Percentiles rank a stretch among this genome's conserved stretches.
Evolutionary conservation across 164 flowering plant genomes (phyloP).

Genomic region (Echeveria elegans): DNA sequence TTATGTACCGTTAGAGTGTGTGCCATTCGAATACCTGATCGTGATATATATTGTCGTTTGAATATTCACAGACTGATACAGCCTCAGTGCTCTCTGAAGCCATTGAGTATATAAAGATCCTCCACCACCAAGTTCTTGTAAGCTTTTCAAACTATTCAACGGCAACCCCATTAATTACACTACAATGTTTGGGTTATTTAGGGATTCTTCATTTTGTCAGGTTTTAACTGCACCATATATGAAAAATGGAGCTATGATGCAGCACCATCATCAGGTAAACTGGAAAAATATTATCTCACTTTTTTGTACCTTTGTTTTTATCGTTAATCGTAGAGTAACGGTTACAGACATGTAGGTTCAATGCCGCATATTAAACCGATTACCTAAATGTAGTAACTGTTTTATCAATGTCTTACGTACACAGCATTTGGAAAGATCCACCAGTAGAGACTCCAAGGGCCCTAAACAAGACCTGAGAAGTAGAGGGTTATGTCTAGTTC

Average conservation of each 20-base stretch:
- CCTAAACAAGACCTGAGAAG: constrained; percentile 54
- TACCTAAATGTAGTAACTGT: neutral
- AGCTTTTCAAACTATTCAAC: constrained; percentile 15
- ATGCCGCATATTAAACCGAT: too few species aligned
- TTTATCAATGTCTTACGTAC: neutral
- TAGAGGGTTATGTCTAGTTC: constrained; percentile 67
- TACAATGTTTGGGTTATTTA: neutral
- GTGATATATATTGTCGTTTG: neutral
- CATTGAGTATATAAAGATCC: constrained; percentile 74
- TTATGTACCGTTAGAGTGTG: neutral
- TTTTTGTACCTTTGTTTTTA: too few species aligned
- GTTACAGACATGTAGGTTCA: too few species aligned
- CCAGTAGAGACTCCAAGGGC: constrained; percentile 30
- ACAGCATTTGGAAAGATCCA: constrained; percentile 35
- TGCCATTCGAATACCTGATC: neutral
- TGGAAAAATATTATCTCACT: too few species aligned
- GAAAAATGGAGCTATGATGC: constrained; percentile 47
- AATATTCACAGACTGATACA: constrained; percentile 29
- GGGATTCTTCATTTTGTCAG: constrained; percentile 21
- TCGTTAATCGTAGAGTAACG: neutral
- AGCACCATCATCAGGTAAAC: too few species aligned
- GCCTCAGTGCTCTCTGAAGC: constrained; percentile 84
- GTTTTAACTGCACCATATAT: constrained; percentile 57
- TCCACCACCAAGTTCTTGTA: constrained; percentile 77
- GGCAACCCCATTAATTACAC: neutral